A percentile compares a stretch with the other conserved stretches of the same genome.
Evolutionary conservation across 73 alveolate species (phyloP).

Genomic region (Durusdinium trenchii): DNA sequence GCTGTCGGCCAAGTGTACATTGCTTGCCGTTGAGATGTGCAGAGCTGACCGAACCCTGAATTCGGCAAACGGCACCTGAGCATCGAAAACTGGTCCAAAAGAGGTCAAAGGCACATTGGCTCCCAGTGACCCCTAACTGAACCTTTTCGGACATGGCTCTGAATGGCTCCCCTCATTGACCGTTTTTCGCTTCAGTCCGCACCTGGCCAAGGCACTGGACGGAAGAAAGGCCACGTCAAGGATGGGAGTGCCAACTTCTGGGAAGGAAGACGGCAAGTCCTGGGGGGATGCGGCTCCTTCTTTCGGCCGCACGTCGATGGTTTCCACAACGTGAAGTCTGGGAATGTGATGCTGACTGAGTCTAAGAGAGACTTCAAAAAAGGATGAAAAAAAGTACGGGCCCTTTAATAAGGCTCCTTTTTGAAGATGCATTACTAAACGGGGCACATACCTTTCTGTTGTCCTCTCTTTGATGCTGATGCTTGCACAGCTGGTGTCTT

Average conservation of each 20-base stretch:
- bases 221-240: slow-evolving; percentile 19
- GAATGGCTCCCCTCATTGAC: no score
- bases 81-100: not conserved
- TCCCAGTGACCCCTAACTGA: not conserved
- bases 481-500: no score
- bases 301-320: no score
- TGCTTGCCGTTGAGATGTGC: slow-evolving; percentile 53
- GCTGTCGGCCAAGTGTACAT: slow-evolving; percentile 18
- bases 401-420: no score
- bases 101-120: not conserved
- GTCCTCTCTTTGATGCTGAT: no score
- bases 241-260: slow-evolving; percentile 1
- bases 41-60: slow-evolving; percentile 36
- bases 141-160: no score
- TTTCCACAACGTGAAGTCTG: no score
- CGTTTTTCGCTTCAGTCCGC: no score
- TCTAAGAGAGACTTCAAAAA: not conserved
- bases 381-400: not conserved
- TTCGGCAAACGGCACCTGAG: slow-evolving; percentile 34
- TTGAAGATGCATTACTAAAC: no score
- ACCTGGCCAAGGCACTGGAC: not conserved
- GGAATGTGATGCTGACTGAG: no score
- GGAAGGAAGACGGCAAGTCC: slow-evolving; percentile 40
- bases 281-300: no score
- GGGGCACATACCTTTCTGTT: no score